These are phyloP conservation scores for Cercophora sp. DNA, from an alignment of 495 filamentous ascomycete species.

Conservation along the genomic window DNA sequence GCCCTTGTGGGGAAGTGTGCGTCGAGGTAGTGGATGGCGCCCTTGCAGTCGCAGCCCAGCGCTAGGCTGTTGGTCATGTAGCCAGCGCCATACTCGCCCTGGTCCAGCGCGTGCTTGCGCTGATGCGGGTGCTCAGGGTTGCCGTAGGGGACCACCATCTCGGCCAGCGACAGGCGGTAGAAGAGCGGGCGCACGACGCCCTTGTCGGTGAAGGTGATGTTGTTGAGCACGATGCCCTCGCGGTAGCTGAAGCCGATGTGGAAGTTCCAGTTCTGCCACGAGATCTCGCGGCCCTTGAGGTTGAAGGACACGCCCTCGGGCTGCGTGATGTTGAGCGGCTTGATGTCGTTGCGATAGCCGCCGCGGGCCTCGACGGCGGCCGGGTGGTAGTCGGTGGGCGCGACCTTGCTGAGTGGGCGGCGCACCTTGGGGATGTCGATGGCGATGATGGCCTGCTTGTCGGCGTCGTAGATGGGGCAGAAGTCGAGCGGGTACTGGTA, in stretches of 20 bases:
- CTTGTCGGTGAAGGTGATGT: slow-evolving; percentile 88
- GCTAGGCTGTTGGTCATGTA: slow-evolving; percentile 94
- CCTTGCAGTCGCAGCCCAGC: slow-evolving; percentile 93
- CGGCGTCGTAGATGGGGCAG: slow-evolving; percentile 86
- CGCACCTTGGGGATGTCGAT: slow-evolving; percentile 85
- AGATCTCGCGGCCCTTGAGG: slow-evolving; percentile 70
- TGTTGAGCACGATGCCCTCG: slow-evolving; percentile 89
- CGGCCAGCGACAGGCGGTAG: slow-evolving; percentile 86
- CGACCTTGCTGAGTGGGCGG: slow-evolving; percentile 68
- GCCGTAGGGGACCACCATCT: slow-evolving; percentile 97
- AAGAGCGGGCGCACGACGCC: slow-evolving; percentile 76
- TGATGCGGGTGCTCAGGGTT: slow-evolving; percentile 92
- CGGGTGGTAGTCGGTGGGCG: slow-evolving; percentile 77
- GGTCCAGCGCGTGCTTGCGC: slow-evolving; percentile 89
- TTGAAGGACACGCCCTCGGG: slow-evolving; percentile 91
- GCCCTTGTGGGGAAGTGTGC: slow-evolving; percentile 80
- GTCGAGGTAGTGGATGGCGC: slow-evolving; percentile 84
- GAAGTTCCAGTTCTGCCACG: slow-evolving; percentile 94
- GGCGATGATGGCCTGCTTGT: slow-evolving; percentile 77
- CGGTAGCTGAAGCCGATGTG: slow-evolving; percentile 95
- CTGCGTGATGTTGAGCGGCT: slow-evolving; percentile 94
- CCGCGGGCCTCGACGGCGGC: slow-evolving; percentile 67
- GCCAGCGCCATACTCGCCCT: slow-evolving; percentile 90
- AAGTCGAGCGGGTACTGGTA: slow-evolving; percentile 93
- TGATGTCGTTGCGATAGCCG: slow-evolving; percentile 75